Base-by-base conservation (phyloP, 768 basidiomycete species). In the Guyanaporus albipodus region DNA sequence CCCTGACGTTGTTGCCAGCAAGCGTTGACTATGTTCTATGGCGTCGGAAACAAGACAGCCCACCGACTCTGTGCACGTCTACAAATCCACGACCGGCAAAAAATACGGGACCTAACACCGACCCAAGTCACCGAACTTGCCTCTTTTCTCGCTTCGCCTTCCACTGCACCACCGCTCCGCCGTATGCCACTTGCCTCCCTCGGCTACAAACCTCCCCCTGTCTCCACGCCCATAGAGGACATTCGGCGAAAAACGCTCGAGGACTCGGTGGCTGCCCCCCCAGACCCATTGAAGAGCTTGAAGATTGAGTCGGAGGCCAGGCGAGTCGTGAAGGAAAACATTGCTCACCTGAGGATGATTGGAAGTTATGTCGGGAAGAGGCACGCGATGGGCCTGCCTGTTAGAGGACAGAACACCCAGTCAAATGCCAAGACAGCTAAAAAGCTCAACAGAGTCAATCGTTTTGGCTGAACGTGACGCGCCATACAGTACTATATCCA, bases 331-430 rank as follows among this genome's bases (percentile, higher is more conserved):
- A 79, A 83, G 70, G 91, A 91, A 66, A 93, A 97, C 64, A 94
- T 99, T 64, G 83, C 80, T 6, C 93, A 96, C 70, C 83, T 93
- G 68, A 75, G 91, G 51, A 87, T 87, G 78, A 92, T 98, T 67
- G 95, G 95, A 38, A 91, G 87, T 56, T 94, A 95, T 67, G 82
- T 91, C 41, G 96, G 96, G 40, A 82, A 82, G 73, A 74, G 93
- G 67, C 95, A 98, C 65, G 91, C 91, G 8, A 91, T 93, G 84
- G 81, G 84, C 48, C 68, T 95, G 36, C 95, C 95, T 4, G 95
- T 98, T 50, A 79, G 95, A 66, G 95, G 95, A 46, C 95, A 98
- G 70, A 85, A 85, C 45, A 97, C 94, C 4, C 85, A 83, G 67
- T 85, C 78, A 44, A 98, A 98, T 61, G 92, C 91, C 43, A 81